Evolutionary conservation across 768 basidiomycete species (phyloP), one percentile per base, ranked within the genome.

Genomic region (Sutorius australiensis): DNA sequence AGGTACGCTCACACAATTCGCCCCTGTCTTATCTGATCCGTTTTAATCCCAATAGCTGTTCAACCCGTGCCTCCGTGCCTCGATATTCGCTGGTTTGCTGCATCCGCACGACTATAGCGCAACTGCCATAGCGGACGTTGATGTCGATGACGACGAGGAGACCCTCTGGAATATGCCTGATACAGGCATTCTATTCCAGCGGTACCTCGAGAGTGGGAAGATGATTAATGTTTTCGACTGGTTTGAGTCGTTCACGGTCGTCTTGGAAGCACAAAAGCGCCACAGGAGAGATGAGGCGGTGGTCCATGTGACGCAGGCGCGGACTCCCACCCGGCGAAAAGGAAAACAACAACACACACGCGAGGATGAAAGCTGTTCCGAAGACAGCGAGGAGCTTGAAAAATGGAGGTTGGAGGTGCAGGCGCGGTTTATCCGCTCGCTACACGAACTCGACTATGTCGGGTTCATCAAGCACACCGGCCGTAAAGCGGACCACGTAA

Each of bases 181-280:
- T 59, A 84, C 81, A 2, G 84, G 81, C 60, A 87, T 92, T 52
- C 72, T 92, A 13, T 89, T 92, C 72, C 73, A 73, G 43, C 77
- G 89, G 19, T 93, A 91, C 69, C 75, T 85, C 39, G 85, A 91
- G 61, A 86, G 87, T 43, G 89, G 88, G 41, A 84, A 79, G 70
- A 80, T 87, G 80, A 82, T 93, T 68, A 93, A 93, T 63, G 78
- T 91, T 2, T 92, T 88, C 65, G 92, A 94, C 67, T 92, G 90
- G 92, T 92, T 83, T 61, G 84, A 89, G 59, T 80, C 86, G 21
- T 94, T 93, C 66, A 76, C 80, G 31, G 67, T 75, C 19, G 85
- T 80, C 31, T 68, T 92, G 48, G 88, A 89, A 64, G 72, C 70
- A 1, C 87, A 87, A 69, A 67, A 68, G 21, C 53, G 59, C 8